Conservation (phyloP, 257 asterid species). For the Haberlea rhodopensis region DNA sequence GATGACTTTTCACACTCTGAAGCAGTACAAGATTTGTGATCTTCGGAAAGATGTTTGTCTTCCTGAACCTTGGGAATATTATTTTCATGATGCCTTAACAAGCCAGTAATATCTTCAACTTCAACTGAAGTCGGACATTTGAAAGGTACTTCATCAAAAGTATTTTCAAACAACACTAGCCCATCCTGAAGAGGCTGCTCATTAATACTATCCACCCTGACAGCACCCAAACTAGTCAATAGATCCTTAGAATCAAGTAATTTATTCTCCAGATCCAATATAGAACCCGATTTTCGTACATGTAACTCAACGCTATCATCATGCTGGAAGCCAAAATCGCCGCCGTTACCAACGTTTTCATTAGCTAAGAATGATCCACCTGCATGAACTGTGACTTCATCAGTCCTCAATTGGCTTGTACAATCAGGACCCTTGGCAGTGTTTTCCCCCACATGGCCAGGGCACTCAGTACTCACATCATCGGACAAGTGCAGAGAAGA, state of each 20-base stretch:
- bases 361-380: conserved; percentile 22
- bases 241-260: conserved; percentile 23
- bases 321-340: conserved; percentile 25
- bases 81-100: conserved; percentile 30
- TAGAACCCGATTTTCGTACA: conserved; percentile 26
- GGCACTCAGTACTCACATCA: conserved; percentile 14
- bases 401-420: conserved; percentile 24
- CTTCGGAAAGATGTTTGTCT: conserved; percentile 20
- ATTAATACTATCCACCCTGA: conserved; percentile 12
- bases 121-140: conserved; percentile 28
- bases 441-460: conserved; percentile 23
- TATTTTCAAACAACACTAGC: conserved; percentile 15
- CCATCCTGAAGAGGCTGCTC: conserved; percentile 30
- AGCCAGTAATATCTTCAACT: conserved; percentile 27
- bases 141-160: conserved; percentile 25
- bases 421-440: conserved; percentile 18
- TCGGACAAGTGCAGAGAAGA: conserved; percentile 17
- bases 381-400: conserved; percentile 26
- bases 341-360: conserved; percentile 20
- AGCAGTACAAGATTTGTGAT: conserved; percentile 29
- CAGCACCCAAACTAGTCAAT: conserved; percentile 21
- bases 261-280: conserved; percentile 25
- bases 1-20: conserved; percentile 30
- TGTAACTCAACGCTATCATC: conserved; percentile 23
- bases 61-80: conserved; percentile 25